Base-by-base conservation (phyloP, 371 early-diverging fungal species). In the Mortierella sp. region DNA sequence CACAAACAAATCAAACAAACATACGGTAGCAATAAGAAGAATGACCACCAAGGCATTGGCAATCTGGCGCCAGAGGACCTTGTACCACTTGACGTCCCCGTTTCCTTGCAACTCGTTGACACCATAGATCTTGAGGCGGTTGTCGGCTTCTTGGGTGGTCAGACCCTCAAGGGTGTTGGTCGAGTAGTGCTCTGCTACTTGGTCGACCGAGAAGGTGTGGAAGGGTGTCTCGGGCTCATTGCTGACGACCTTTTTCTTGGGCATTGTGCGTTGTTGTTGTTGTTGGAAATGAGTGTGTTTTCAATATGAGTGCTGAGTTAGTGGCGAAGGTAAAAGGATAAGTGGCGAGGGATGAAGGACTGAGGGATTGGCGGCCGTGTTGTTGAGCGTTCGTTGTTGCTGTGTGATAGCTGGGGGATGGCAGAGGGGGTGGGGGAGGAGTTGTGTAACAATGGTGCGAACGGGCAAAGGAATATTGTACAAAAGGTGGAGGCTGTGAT, bases 1-100 rank as follows among this genome's bases (percentile, higher is more conserved):
- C 54, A n/a, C 43, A n/a, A 57, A 13, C 5, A 61, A 34, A 34
- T 1, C 3, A 31, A 61, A 61, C 31, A 34, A 31, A 55, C 77
- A 54, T 71, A 87, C 93, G 76, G 92, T 91, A 57, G 92, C 94
- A 21, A 93, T 96, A 64, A 95, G 73, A 55, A 97, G 92, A 53
- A 97, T 93, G 73, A 97, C 84, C 40, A 96, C 94, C 94, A 98
- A 95, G 37, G 94, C 92, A 81, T 98, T 97, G 72, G 94, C 89
- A 51, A 96, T 76, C 87, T 98, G 97, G 43, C 91, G 90, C 82
- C 95, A 84, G 13, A 97, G 87, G 79, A 97, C 94, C 73, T 91
- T 94, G 77, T 92, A 87, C 83, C 92, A 89, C 81, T 84, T 78
- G 75, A 96, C 88, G 74, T 94, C 89, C 69, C 93, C 83, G 87